Conservation (phyloP, 2,329 filamentous ascomycete genomes). For the Exophiala oligosperma region DNA sequence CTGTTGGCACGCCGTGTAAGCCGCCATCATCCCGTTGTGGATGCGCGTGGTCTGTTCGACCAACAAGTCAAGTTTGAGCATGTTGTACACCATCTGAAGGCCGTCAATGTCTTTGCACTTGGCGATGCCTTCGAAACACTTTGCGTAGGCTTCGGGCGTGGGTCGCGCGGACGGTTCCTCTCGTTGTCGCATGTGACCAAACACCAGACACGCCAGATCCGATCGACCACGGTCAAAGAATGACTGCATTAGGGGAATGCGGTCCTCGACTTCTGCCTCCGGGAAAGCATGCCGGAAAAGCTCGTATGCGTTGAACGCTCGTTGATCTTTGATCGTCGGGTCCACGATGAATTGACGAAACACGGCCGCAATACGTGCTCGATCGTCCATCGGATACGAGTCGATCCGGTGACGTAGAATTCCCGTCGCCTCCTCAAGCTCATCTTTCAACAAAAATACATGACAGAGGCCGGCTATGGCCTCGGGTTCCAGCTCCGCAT, state of each 20-base stretch:
- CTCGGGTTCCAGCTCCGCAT: slow-evolving; percentile 68
- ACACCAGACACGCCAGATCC: slow-evolving; percentile 83
- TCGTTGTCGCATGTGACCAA: slow-evolving; percentile 90
- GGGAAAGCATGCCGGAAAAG: slow-evolving; percentile 60
- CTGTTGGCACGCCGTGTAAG: slow-evolving; percentile 70
- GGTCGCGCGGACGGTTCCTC: slow-evolving; percentile 64
- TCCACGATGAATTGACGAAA: slow-evolving; percentile 71
- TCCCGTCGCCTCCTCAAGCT: slow-evolving; percentile 77
- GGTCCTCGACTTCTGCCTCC: slow-evolving; percentile 63
- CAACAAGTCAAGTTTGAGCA: slow-evolving; percentile 87
- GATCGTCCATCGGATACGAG: slow-evolving; percentile 69
- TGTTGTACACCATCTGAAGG: slow-evolving; percentile 79
- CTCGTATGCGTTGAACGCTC: slow-evolving; percentile 62
- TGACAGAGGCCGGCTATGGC: slow-evolving; percentile 74
- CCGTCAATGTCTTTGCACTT: slow-evolving; percentile 60
- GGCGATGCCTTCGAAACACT: slow-evolving; percentile 75
- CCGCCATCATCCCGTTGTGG: slow-evolving; percentile 83
- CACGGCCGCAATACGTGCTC: slow-evolving; percentile 63
- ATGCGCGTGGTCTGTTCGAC: slow-evolving; percentile 75
- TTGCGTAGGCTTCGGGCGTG: slow-evolving; percentile 71
- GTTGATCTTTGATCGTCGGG: slow-evolving; percentile 59
- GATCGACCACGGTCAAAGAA: slow-evolving; percentile 77
- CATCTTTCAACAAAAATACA: slow-evolving; percentile 72
- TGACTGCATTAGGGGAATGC: slow-evolving; percentile 72
- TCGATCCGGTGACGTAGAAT: slow-evolving; percentile 74